Conservation (phyloP, 108 stramenopile species). For the Nannochloropsis gaditana region DNA sequence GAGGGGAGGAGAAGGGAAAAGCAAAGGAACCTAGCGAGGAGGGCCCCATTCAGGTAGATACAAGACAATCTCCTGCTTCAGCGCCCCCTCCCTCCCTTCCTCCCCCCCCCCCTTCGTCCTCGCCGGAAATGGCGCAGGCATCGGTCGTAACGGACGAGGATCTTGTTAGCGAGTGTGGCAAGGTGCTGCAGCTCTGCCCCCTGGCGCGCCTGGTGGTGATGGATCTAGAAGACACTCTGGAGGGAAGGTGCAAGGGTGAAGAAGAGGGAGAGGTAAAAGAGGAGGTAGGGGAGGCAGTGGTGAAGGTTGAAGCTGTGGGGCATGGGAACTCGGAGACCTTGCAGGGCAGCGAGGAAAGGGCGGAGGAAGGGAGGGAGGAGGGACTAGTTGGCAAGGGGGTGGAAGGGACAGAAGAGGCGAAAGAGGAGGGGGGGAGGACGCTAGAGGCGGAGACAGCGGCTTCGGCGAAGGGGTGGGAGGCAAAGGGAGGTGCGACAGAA, state of each 20-base stretch:
- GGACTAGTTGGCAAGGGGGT: not conserved
- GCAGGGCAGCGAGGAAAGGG: not conserved
- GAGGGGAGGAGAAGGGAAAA: not conserved
- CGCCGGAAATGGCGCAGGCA: no score
- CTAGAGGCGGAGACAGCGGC: not conserved
- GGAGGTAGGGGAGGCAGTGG: not conserved
- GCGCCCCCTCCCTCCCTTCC: not conserved
- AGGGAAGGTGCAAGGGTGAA: not conserved
- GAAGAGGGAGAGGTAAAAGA: not conserved
- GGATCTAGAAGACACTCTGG: not conserved
- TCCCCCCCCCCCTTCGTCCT: not conserved
- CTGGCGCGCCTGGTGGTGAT: slow-evolving; percentile 7
- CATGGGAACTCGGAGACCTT: not conserved
- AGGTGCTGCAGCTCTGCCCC: not conserved
- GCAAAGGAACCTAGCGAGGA: not conserved
- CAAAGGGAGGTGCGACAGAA: not conserved
- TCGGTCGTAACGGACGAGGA: not conserved
- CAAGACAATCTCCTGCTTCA: not conserved
- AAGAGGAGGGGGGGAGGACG: not conserved
- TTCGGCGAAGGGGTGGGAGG: not conserved
- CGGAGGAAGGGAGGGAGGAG: not conserved
- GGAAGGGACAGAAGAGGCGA: not conserved
- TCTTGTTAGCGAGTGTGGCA: not conserved
- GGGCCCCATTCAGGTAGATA: no score
- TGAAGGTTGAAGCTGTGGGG: not conserved